Evolutionary conservation across 108 stramenopile species (phyloP).

Genomic region (Cylindrotheca fusiformis): DNA sequence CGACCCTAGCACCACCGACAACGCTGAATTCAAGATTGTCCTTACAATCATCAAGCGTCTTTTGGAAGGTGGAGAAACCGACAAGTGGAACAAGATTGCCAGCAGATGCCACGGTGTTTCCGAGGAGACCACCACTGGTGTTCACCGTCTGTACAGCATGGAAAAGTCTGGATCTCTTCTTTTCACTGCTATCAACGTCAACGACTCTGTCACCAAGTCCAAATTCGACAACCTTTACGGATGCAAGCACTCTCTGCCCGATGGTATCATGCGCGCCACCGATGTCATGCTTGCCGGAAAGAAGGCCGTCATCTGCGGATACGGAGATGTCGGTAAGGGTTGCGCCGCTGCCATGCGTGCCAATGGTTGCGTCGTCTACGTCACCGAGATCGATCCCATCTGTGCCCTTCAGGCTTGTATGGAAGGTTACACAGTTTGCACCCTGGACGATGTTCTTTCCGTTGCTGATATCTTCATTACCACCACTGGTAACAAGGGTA

Average conservation of each 20-base stretch:
- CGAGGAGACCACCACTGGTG: constrained; percentile 99
- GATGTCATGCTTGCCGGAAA: constrained; percentile 99
- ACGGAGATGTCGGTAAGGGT: constrained; percentile 99
- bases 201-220: constrained; percentile 99
- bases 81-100: constrained; percentile 99
- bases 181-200: constrained; percentile 99
- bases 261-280: constrained; percentile 99
- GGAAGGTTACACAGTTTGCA: constrained; percentile 98
- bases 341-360: constrained; percentile 99
- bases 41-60: constrained; percentile 96
- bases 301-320: constrained; percentile 99
- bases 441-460: constrained; percentile 84
- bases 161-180: constrained; percentile 96
- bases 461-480: constrained; percentile 98
- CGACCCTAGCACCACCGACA: constrained; percentile 96
- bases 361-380: constrained; percentile 95
- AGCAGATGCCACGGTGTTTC: constrained; percentile 94
- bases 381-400: constrained; percentile 99
- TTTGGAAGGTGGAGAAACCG: constrained; percentile 91
- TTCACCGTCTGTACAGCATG: constrained; percentile 99
- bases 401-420: constrained; percentile 99
- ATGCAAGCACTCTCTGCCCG: constrained; percentile 99
- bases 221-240: constrained; percentile 99
- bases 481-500: constrained; percentile 99
- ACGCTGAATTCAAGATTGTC: constrained; percentile 99